Conservation (phyloP, 306 rosid species). For the Albizia julibrissin region DNA sequence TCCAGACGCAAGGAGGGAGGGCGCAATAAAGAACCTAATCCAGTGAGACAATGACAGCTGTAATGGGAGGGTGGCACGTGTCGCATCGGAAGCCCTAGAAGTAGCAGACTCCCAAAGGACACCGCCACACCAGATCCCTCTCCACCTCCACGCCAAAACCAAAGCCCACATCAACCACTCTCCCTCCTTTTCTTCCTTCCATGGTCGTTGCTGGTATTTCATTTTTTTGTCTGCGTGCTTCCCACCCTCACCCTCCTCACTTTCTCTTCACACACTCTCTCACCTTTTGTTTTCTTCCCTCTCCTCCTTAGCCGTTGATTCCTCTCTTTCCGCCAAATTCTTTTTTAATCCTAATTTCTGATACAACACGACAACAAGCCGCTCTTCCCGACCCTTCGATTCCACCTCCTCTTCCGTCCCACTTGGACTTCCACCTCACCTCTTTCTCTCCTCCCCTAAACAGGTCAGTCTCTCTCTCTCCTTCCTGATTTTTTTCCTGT, state of each 20-base stretch:
- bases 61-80: slow-evolving; percentile 50
- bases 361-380: background rate
- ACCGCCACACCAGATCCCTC: slow-evolving; percentile 38
- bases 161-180: background rate
- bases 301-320: slow-evolving; percentile 43
- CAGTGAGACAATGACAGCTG: slow-evolving; percentile 67
- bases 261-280: background rate
- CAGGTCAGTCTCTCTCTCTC: slow-evolving; percentile 50
- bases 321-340: background rate
- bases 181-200: background rate
- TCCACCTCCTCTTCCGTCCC: slow-evolving; percentile 32
- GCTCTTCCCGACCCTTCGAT: background rate
- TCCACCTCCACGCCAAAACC: background rate
- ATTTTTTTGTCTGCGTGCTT: slow-evolving; percentile 10
- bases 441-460: slow-evolving; percentile 48
- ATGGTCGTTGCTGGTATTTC: slow-evolving; percentile 11
- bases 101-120: slow-evolving; percentile 1
- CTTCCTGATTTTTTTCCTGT: background rate
- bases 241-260: background rate
- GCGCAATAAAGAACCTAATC: slow-evolving; percentile 28
- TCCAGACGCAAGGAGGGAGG: slow-evolving; percentile 13
- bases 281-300: slow-evolving; percentile 1
- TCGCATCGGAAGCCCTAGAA: slow-evolving; percentile 42
- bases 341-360: background rate
- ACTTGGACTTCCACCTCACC: slow-evolving; percentile 83